These are phyloP conservation scores for Penicillium sp. DNA, from an alignment of 2,329 filamentous ascomycete species.

Conservation along the genomic window DNA sequence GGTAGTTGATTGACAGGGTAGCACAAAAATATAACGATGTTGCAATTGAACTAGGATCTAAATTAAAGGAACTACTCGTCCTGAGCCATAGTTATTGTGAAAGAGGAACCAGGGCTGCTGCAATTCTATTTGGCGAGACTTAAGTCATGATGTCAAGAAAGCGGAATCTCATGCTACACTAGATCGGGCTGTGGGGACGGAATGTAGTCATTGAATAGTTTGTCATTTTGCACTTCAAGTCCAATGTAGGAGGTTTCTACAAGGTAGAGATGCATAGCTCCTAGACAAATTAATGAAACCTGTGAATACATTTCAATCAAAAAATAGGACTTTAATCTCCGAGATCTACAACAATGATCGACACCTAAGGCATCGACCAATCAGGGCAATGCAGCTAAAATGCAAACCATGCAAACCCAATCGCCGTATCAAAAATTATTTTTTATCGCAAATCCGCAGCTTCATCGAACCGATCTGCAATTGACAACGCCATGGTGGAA, in stretches of 20 bases:
- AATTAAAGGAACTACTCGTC: not conserved
- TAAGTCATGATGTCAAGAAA: conserved; percentile 21
- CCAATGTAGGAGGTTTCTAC: not conserved
- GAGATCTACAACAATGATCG: not conserved
- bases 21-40: not conserved
- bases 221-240: not conserved
- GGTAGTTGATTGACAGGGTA: not conserved
- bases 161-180: not conserved
- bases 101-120: not conserved
- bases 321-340: not conserved
- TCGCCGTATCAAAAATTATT: conserved; percentile 19
- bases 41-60: not conserved
- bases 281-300: no score
- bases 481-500: conserved; percentile 32
- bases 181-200: not conserved
- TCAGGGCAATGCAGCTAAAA: not conserved
- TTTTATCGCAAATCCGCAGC: conserved; percentile 20
- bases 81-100: not conserved
- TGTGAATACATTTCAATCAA: not conserved
- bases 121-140: conserved; percentile 2
- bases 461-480: conserved; percentile 4
- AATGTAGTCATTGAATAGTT: not conserved
- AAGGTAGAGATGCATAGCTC: no score
- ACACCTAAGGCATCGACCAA: conserved; percentile 3
- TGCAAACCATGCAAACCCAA: conserved; percentile 13